Conservation (phyloP, 2,329 filamentous ascomycete species). For the Talaromyces rugulosus region DNA sequence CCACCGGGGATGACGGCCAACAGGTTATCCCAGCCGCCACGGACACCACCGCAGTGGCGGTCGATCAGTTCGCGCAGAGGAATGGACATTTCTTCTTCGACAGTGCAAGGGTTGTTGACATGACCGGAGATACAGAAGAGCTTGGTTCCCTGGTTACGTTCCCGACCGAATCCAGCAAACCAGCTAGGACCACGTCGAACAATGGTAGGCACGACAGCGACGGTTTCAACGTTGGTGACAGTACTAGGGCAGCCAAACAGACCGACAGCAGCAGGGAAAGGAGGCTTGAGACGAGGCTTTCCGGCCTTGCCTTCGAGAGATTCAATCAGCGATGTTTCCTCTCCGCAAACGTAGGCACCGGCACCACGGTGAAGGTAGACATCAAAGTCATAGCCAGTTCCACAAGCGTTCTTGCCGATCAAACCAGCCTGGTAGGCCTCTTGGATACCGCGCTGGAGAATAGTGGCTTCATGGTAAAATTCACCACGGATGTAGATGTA, state of each 20-base stretch:
- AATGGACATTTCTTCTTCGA: constrained; percentile 99
- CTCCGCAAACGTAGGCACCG: constrained; percentile 95
- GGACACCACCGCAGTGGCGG: constrained; percentile 95
- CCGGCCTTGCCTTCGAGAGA: constrained; percentile 97
- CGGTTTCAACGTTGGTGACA: constrained; percentile 95
- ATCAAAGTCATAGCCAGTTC: constrained; percentile 95
- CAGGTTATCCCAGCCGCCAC: constrained; percentile 96
- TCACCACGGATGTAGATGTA: constrained; percentile 99
- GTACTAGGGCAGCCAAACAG: constrained; percentile 97
- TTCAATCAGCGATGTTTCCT: constrained; percentile 97
- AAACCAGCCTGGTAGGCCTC: constrained; percentile 93
- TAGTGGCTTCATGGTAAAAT: constrained; percentile 91
- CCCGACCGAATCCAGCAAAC: constrained; percentile 92
- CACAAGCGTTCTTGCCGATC: constrained; percentile 97
- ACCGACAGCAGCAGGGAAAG: constrained; percentile 95
- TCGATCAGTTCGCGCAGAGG: constrained; percentile 94
- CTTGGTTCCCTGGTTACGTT: constrained; percentile 96
- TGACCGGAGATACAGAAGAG: constrained; percentile 97
- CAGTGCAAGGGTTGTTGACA: constrained; percentile 96
- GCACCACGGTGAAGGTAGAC: constrained; percentile 94
- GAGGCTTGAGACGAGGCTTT: constrained; percentile 97
- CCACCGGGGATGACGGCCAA: constrained; percentile 93
- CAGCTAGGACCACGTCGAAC: constrained; percentile 85
- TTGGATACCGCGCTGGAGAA: constrained; percentile 92
- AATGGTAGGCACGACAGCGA: constrained; percentile 93